Conservation (phyloP, 2,329 filamentous ascomycete species). For the Polychaeton citri region DNA sequence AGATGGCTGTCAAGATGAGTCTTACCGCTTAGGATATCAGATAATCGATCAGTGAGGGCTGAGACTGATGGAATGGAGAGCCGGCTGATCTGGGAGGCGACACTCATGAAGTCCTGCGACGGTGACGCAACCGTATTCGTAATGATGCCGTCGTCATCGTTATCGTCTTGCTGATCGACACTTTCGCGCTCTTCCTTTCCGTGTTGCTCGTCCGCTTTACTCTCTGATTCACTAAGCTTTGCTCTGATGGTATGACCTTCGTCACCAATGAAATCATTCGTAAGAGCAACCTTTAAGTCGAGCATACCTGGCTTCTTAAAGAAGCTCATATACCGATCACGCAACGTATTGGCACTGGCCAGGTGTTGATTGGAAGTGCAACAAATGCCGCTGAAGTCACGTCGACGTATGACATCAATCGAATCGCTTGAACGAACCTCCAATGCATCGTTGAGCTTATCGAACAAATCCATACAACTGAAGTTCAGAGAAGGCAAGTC, state of each 20-base stretch:
- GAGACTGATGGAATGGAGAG: conserved; percentile 33
- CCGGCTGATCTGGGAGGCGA: conserved; percentile 30
- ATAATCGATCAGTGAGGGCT: conserved; percentile 32
- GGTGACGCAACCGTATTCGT: conserved; percentile 7
- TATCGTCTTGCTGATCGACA: conserved; percentile 9
- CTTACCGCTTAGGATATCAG: conserved; percentile 30
- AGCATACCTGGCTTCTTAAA: conserved; percentile 30
- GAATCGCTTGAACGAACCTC: conserved; percentile 26
- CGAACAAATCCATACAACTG: conserved; percentile 32
- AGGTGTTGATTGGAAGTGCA: conserved; percentile 23
- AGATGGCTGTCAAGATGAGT: conserved; percentile 23
- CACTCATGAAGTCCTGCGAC: conserved; percentile 24
- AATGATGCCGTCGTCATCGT: conserved; percentile 7
- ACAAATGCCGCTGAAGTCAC: conserved; percentile 19
- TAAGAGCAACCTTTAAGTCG: neutral
- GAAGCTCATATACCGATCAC: conserved; percentile 33
- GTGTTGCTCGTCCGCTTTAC: neutral
- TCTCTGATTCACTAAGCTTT: neutral
- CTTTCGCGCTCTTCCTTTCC: conserved; percentile 5
- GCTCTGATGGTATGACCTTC: too few relatives aligned
- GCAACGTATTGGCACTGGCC: conserved; percentile 24
- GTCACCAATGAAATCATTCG: conserved; percentile 13
- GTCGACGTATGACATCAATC: conserved; percentile 20
- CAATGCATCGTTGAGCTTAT: conserved; percentile 31
- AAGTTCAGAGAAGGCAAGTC: conserved; percentile 36